Conservation (phyloP, 306 rosid genomes). For the Pachyrhizus erosus region DNA sequence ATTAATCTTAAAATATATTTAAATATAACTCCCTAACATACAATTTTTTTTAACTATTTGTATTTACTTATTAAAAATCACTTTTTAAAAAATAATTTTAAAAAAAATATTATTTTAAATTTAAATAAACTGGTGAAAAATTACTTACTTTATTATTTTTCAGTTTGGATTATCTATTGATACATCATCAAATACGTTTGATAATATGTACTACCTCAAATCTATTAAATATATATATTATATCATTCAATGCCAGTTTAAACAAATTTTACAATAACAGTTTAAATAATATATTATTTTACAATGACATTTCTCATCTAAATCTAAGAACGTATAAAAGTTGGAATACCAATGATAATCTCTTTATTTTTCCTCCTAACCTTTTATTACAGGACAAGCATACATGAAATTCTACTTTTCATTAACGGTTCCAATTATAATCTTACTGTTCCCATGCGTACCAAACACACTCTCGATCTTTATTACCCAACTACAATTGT, state of each 20-base stretch:
- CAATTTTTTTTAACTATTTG: no score
- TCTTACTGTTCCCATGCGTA: conserved; percentile 28
- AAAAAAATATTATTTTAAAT: no score
- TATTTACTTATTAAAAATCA: no score
- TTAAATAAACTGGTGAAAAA: no score
- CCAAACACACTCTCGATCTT: conserved; percentile 23
- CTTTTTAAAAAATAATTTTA: no score
- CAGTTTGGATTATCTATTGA: background rate
- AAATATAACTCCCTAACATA: no score
- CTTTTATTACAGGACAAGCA: conserved; percentile 33
- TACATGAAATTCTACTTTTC: conserved; percentile 14
- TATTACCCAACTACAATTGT: background rate
- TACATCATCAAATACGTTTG: background rate
- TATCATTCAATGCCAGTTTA: background rate
- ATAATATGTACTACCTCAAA: no score
- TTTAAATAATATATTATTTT: no score
- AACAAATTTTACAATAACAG: background rate
- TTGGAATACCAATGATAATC: conserved; percentile 17
- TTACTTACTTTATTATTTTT: no score
- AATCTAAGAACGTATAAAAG: background rate
- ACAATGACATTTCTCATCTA: background rate
- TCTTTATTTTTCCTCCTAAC: background rate
- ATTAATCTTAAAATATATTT: no score
- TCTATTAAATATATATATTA: background rate
- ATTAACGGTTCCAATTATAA: conserved; percentile 8